phyloP scores from a whole-genome alignment of 2,329 filamentous ascomycete genomes.

The Alternaria atra region DNA sequence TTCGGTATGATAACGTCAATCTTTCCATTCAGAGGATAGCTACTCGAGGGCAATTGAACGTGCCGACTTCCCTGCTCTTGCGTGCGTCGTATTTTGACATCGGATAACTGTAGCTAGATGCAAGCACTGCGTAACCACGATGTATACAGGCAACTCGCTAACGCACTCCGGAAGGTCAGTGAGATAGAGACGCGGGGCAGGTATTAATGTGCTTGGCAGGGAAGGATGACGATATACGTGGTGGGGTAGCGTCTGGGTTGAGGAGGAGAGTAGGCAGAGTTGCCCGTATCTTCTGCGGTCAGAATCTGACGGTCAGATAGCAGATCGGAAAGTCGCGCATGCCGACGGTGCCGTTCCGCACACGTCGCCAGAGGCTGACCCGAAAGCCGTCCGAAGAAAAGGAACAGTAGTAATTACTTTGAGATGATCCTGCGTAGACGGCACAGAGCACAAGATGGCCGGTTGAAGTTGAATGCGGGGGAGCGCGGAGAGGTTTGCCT shows the following conservation, averaged over 20 bases:
- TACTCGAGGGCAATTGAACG: constrained; percentile 6
- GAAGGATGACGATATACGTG: constrained; percentile 33
- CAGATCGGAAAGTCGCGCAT: background rate
- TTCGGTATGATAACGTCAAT: constrained; percentile 32
- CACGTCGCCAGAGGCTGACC: background rate
- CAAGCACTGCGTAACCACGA: constrained; percentile 22
- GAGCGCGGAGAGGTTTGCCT: constrained; percentile 7
- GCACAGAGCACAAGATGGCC: constrained; percentile 15
- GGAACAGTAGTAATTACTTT: background rate
- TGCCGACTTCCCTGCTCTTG: constrained; percentile 13
- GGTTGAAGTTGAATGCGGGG: constrained; percentile 12
- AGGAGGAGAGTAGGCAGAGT: background rate
- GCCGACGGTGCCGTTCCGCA: background rate
- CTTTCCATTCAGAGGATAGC: constrained; percentile 9
- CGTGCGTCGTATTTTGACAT: constrained; percentile 1
- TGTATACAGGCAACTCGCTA: constrained; percentile 29
- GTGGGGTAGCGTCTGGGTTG: constrained; percentile 10
- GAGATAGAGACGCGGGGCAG: constrained; percentile 26
- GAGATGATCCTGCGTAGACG: background rate
- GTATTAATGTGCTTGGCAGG: constrained; percentile 33
- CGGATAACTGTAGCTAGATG: constrained; percentile 13
- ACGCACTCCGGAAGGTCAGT: constrained; percentile 45
- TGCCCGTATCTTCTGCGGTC: constrained; percentile 6
- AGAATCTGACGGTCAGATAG: constrained; percentile 1
- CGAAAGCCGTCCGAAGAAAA: constrained; percentile 3